Base-by-base conservation (phyloP, 2,329 filamentous ascomycete genomes). In the Rhexocercosporidium sp. region DNA sequence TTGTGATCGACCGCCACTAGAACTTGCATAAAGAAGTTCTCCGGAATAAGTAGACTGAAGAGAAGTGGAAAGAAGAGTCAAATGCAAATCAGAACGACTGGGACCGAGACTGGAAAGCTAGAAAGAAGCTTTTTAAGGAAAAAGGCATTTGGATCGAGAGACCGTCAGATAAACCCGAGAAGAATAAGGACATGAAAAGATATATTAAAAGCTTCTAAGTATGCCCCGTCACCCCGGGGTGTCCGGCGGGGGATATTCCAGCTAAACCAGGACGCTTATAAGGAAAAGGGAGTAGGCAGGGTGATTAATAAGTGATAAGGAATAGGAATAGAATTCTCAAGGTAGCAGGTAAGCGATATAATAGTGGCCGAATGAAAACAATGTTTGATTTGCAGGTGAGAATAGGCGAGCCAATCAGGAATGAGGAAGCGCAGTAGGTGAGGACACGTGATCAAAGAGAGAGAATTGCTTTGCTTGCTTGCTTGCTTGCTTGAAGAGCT, bases 21-120 rank as follows among this genome's bases (percentile, higher is more conserved):
- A 37, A 37, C 39, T 31, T 49, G 44, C 7, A 37, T 22, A 14
- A 25, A 7, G 25, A 37, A 16, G 14, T 31, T 61, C 4, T 61
- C 7, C 16, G 25, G 16, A 14, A 61, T 34, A 37, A 9, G 44
- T 61, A 41, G 39, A 18, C 25, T 11, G 39, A 61, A 44, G 59
- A 61, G 44, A 5, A 37, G 29, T 61, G 59, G 59, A 51, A 51
- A 14, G 8, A 51, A 51, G 47, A 27, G 47, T 51, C 22, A 27
- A 51, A 22, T 3, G 22, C 20, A 16, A 49, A 49, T 18, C 6
- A 61, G 59, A n/a, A 49, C 37, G 44, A 61, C 39, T 47, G 29
- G 39, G 39, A 29, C 41, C 59, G 44, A 34, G 25, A 51, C 1
- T 49, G 25, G 41, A 51, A 37, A 25, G 20, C 27, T 51, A 14